Conservation (phyloP, 192 early-diverging fungal species). For the Podila epicladia region DNA sequence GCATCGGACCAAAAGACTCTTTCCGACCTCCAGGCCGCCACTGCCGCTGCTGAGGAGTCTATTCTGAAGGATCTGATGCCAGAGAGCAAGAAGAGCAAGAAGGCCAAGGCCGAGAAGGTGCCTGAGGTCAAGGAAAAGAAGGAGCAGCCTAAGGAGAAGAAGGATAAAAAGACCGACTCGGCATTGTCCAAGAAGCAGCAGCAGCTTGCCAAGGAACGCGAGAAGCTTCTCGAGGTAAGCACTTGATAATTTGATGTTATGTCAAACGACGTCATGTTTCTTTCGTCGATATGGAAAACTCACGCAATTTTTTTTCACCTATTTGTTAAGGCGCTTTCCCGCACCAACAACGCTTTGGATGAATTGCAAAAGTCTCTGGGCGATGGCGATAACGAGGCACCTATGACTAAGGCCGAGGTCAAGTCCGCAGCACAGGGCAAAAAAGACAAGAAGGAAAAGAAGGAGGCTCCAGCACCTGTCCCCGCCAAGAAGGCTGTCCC, state of each 20-base stretch:
- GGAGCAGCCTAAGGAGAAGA: conserved; percentile 15
- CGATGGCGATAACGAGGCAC: conserved; percentile 31
- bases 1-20: conserved; percentile 4
- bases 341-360: conserved; percentile 45
- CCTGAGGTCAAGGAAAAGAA: neutral
- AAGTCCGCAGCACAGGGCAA: conserved; percentile 29
- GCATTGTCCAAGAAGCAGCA: conserved; percentile 39
- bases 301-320: neutral
- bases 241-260: neutral
- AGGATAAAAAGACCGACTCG: neutral
- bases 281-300: neutral
- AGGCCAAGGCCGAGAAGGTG: conserved; percentile 18
- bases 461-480: neutral
- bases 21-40: neutral
- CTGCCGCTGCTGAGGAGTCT: conserved; percentile 2
- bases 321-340: conserved; percentile 22
- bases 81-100: conserved; percentile 13
- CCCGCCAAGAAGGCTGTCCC: conserved; percentile 15
- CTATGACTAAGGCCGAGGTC: conserved; percentile 27
- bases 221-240: conserved; percentile 42
- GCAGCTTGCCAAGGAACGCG: conserved; percentile 45
- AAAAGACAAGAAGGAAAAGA: conserved; percentile 30
- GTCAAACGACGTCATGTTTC: neutral
- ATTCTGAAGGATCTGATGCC: neutral
- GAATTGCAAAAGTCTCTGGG: conserved; percentile 41